phyloP scores from a whole-genome alignment of 2,329 filamentous ascomycete species.

The Cladosporium austrohemisphaericum region DNA sequence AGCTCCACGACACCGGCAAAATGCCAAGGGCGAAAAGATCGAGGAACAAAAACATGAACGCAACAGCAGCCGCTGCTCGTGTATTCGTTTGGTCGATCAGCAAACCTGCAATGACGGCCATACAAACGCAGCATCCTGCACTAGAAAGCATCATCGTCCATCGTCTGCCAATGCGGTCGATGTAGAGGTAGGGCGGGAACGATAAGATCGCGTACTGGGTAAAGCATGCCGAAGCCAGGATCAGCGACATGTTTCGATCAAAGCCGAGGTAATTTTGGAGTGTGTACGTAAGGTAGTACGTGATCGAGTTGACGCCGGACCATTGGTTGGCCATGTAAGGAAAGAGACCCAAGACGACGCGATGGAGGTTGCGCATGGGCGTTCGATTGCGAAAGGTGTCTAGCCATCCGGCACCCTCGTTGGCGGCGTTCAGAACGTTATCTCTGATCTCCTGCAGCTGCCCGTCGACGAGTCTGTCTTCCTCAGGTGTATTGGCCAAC shows the following conservation, averaged over 20 bases:
- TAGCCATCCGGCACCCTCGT: slow-evolving; percentile 24
- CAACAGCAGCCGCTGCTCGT: slow-evolving; percentile 32
- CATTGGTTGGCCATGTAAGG: slow-evolving; percentile 35
- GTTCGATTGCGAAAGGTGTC: background rate
- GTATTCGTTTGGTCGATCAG: slow-evolving; percentile 26
- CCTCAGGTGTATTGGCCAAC: slow-evolving; percentile 32
- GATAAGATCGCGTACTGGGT: slow-evolving; percentile 33
- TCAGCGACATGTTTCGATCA: slow-evolving; percentile 27
- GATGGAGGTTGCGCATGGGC: slow-evolving; percentile 1
- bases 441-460: slow-evolving; percentile 37
- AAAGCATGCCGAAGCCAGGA: slow-evolving; percentile 31
- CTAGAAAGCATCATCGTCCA: slow-evolving; percentile 31
- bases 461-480: slow-evolving; percentile 32
- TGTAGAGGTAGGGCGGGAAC: slow-evolving; percentile 33
- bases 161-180: slow-evolving; percentile 30
- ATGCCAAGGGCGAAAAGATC: slow-evolving; percentile 53
- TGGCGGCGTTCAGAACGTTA: slow-evolving; percentile 36
- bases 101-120: slow-evolving; percentile 35
- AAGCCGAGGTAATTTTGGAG: slow-evolving; percentile 29
- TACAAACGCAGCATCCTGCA: slow-evolving; percentile 33
- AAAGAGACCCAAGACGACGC: slow-evolving; percentile 36
- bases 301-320: slow-evolving; percentile 26
- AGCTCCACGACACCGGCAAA: slow-evolving; percentile 38
- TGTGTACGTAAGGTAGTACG: slow-evolving; percentile 32
- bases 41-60: slow-evolving; percentile 49